Percentiles rank a stretch among this genome's conserved stretches.
phyloP scores from a whole-genome alignment of 169 alveolate species.

The Eimeria acervulina region DNA sequence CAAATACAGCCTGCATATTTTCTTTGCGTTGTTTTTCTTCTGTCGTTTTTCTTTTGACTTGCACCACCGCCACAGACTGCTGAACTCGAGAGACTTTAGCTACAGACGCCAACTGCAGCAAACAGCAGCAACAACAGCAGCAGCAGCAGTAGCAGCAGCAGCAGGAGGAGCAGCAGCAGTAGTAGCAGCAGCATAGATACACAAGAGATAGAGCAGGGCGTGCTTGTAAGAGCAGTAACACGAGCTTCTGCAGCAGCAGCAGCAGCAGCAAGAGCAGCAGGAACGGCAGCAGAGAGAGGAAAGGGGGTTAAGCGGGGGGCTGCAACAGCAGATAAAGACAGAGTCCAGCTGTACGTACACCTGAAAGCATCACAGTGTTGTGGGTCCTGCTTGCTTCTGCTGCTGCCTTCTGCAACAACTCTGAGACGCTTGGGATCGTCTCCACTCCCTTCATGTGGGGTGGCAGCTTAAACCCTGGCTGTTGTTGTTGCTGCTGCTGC shows the following conservation, averaged over 20 bases:
- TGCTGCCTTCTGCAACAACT: slow-evolving; percentile 41
- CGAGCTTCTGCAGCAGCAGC: not conserved
- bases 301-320: not conserved
- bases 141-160: no score
- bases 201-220: not conserved
- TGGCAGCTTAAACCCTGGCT: not conserved
- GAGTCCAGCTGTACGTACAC: not conserved
- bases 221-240: not conserved
- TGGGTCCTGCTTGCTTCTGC: not conserved
- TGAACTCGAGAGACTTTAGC: not conserved
- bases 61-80: not conserved
- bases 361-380: slow-evolving; percentile 35
- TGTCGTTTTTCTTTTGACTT: not conserved
- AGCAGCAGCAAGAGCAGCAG: no score
- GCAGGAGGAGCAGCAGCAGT: no score
- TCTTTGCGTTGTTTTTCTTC: not conserved
- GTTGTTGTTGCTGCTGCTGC: slow-evolving; percentile 9
- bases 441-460: slow-evolving; percentile 6
- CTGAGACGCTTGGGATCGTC: slow-evolving; percentile 34
- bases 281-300: no score
- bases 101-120: slow-evolving; percentile 28
- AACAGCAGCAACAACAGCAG: no score
- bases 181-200: slow-evolving; percentile 7
- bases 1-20: not conserved
- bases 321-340: not conserved